Evolutionary conservation across 1,284 basidiomycete genomes (phyloP).

Genomic region (Naganishia cerealis): DNA sequence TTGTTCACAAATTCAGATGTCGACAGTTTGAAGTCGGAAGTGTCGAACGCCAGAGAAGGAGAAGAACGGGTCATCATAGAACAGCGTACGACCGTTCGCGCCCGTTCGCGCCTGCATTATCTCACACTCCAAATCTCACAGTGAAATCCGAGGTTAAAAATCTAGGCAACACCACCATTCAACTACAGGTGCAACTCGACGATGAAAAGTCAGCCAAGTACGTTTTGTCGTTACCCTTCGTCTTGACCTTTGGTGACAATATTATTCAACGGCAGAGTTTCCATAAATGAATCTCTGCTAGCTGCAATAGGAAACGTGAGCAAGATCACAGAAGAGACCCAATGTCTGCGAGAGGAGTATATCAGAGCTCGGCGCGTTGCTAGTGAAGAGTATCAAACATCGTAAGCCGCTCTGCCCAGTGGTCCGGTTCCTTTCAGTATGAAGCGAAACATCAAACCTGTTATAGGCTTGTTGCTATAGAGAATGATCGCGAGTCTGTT

Average conservation of each 20-base stretch:
- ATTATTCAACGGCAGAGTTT: not conserved
- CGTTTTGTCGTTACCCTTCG: not conserved
- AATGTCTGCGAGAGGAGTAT: not conserved
- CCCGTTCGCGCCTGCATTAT: not conserved
- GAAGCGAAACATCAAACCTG: not conserved
- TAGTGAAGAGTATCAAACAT: not conserved
- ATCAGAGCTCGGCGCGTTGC: not conserved
- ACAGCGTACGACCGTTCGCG: not conserved
- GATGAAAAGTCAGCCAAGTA: slow-evolving; percentile 12
- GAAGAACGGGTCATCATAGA: slow-evolving; percentile 11
- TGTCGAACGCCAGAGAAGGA: not conserved
- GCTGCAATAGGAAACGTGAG: not conserved
- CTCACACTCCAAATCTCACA: not conserved
- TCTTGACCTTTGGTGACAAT: not conserved
- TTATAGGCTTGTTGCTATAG: not conserved
- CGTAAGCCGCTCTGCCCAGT: not conserved
- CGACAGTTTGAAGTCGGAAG: not conserved
- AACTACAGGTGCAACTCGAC: slow-evolving; percentile 12
- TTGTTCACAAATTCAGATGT: not conserved
- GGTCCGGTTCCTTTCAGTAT: not conserved
- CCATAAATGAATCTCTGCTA: not conserved
- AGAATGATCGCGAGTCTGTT: not conserved
- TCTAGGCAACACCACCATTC: not conserved
- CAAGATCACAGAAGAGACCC: not conserved
- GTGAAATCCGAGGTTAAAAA: not conserved